Evolutionary conservation across 257 asterid species (phyloP), one percentile per base, ranked within the genome.

Genomic region (Nicotiana noctiflora): DNA sequence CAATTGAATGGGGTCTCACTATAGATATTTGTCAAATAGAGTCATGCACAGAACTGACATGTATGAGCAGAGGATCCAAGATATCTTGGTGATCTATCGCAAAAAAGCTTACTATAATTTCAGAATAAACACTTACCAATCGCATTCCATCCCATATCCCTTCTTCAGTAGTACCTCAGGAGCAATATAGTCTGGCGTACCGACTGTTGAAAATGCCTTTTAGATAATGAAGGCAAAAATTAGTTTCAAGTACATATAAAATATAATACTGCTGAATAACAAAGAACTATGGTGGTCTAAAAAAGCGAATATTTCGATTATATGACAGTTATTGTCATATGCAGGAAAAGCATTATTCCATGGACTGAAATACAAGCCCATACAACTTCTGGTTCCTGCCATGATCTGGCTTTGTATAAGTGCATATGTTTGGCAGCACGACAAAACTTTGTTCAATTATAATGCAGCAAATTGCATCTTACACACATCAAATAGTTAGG

Each of bases 71-170:
- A 70, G 76, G 40, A 68, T 19, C 77, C 57, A 21, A 40, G 21
- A 68, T 21, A 27, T 70, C 34, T 52, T 19, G 77, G 59, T 72
- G 37, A 21, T 70, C 7, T 70, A 44, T 72, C 13, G 59, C 14
- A 23, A 44, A 72, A 72, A 72, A 72, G 34, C 60, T 72, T 44
- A 21, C 3, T 70, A 31, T 72, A 72, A 13, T 72, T 72, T 72
- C 21, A 8, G 29, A 44, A 67, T 76, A 18, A 53, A 19, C 46
- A 90, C 97, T 88, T 75, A 96, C 99, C 99, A 96, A 86, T 96
- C 99, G 86, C 99, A 95, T 87, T 95, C 99, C 92, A 95, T 88
- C 84, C 98, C 97, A 82, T 95, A 95, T 84, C 99, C 98, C 88
- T 91, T 93, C 93, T 95, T 95, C 93, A 93, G 77, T 81, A 95